Evolutionary conservation across 352 stramenopile species (phyloP), one percentile per base, ranked within the genome.

Genomic region (Pythium aristosporum): DNA sequence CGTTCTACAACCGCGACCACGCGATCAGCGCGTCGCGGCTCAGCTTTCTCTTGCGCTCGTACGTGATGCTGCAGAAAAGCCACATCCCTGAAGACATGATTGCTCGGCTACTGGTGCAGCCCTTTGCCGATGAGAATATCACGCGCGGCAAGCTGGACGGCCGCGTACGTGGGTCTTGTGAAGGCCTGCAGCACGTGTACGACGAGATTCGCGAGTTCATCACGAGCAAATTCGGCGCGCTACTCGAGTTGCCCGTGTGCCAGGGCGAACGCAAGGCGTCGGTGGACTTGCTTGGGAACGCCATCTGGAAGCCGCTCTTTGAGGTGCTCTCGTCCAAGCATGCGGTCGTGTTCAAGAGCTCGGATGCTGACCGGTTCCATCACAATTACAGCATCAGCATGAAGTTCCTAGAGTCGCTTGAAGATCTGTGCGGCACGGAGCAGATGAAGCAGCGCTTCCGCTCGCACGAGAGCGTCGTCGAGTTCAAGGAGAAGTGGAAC

Each of bases 401-500:
- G 82, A 49, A 49, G 8, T 94, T 96, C 69, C 53, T 94, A 1
- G 23, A 50, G 21, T 50, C 75, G 21, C 57, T 96, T 2, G 85
- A 94, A 54, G 52, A 69, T 5, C 82, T 91, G 34, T 94, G 83
- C 46, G 71, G 63, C n/a, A 87, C 49, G 11, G 67, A 87, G 20
- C 61, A 64, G 3, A 87, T 88, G 74, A 84, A 77, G 60, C 73
- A 51, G 6, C 81, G 86, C 2, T 94, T 96, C 39, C 76, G 82
- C 18, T 72, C 68, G 6, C 82, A 92, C 36, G 81, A 92, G 41
- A 90, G 76, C 20, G 79, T 90, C 13, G 59, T 89, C 5, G 75
- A 89, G 37, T 96, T 96, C 67, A 90, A 88, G 58, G 85, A 93
- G 48, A 91, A 89, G 67, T 96, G 87, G 87, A 94, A 96, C 57